Conservation (phyloP, 305 asterid species). For the Fraxinus platypoda region DNA sequence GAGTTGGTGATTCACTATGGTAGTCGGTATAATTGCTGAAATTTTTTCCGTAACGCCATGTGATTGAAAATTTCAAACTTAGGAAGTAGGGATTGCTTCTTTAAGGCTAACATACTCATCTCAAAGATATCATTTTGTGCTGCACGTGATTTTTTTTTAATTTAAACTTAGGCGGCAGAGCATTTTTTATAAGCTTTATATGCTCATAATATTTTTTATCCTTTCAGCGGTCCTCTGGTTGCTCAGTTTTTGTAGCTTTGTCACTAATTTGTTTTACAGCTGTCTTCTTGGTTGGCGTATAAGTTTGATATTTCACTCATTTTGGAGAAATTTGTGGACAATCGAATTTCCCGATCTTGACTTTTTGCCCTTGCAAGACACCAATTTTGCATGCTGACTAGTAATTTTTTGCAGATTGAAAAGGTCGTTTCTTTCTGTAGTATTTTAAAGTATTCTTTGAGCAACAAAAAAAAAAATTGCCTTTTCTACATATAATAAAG, state of each 20-base stretch:
- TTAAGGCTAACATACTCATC: neutral
- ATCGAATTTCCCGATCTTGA: neutral
- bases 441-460: neutral
- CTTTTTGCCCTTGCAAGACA: neutral
- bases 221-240: neutral
- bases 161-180: neutral
- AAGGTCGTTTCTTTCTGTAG: neutral
- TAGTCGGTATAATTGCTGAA: neutral
- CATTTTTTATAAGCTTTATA: neutral
- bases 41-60: neutral
- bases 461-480: neutral
- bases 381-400: neutral
- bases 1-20: neutral
- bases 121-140: neutral
- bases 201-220: neutral
- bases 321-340: conserved; percentile 1
- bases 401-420: neutral
- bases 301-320: neutral
- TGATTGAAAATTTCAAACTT: neutral
- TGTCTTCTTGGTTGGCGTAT: neutral
- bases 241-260: neutral
- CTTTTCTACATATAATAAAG: neutral
- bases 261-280: neutral
- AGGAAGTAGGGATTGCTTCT: neutral
- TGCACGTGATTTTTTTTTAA: neutral